Evolutionary conservation across 805 yeast species (phyloP).

Genomic region (Nematodospora valgi): DNA sequence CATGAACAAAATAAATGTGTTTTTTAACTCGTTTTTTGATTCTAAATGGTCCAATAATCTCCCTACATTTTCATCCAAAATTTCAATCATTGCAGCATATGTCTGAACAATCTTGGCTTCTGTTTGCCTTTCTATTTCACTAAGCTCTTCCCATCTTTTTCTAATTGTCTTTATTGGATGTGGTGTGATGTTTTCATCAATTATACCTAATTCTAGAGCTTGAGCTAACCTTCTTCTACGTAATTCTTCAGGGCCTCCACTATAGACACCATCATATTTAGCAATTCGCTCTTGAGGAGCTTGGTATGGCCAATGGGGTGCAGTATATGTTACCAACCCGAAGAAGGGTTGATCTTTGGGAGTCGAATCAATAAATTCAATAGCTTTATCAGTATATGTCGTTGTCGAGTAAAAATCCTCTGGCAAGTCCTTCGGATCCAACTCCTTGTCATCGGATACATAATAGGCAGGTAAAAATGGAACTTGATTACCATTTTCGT

Average conservation of each 20-base stretch:
- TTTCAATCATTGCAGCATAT: slow-evolving; percentile 65
- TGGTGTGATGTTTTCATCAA: slow-evolving; percentile 42
- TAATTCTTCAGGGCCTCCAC: slow-evolving; percentile 46
- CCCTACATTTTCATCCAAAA: slow-evolving; percentile 51
- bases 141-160: slow-evolving; percentile 43
- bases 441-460: slow-evolving; percentile 33
- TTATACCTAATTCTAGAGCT: slow-evolving; percentile 45
- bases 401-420: slow-evolving; percentile 47
- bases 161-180: slow-evolving; percentile 43
- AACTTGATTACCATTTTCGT: slow-evolving; percentile 23
- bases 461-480: slow-evolving; percentile 39
- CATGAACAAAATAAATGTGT: slow-evolving; percentile 56
- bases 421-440: slow-evolving; percentile 40
- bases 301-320: slow-evolving; percentile 68
- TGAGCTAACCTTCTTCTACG: slow-evolving; percentile 35
- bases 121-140: slow-evolving; percentile 29
- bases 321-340: slow-evolving; percentile 54
- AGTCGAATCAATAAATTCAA: slow-evolving; percentile 31
- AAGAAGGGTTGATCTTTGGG: slow-evolving; percentile 50
- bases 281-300: slow-evolving; percentile 48
- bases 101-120: slow-evolving; percentile 50
- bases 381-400: slow-evolving; percentile 41
- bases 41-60: slow-evolving; percentile 42
- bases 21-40: slow-evolving; percentile 43
- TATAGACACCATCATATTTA: slow-evolving; percentile 47